These are phyloP conservation scores for Emericellopsis cladophorae DNA, from an alignment of 2,329 filamentous ascomycete species.

Conservation along the genomic window DNA sequence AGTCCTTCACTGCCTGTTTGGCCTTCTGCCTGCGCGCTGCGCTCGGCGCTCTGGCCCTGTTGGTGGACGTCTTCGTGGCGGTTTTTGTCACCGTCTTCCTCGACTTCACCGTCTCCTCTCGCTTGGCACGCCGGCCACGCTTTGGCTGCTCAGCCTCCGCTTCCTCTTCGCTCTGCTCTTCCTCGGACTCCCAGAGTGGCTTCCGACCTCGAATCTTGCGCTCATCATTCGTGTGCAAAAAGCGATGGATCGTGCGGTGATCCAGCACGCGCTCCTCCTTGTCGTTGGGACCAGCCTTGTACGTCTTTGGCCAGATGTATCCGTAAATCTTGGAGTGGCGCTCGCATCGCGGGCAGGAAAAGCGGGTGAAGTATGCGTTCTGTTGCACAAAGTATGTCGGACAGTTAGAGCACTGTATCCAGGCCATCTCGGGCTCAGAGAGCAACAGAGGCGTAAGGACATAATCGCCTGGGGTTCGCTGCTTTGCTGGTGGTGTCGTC, in stretches of 20 bases:
- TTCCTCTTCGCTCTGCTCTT: slow-evolving; percentile 9
- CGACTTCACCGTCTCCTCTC: background rate
- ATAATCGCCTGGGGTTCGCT: slow-evolving; percentile 64
- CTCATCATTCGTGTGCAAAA: slow-evolving; percentile 62
- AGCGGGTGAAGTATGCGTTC: slow-evolving; percentile 75
- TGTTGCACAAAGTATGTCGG: slow-evolving; percentile 72
- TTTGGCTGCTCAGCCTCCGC: slow-evolving; percentile 13
- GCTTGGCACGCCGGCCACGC: slow-evolving; percentile 6
- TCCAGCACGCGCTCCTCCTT: slow-evolving; percentile 63
- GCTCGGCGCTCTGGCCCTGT: too few species aligned
- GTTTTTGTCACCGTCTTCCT: background rate
- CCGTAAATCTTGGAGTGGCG: slow-evolving; percentile 93
- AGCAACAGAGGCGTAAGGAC: slow-evolving; percentile 67
- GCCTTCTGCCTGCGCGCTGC: slow-evolving; percentile 1
- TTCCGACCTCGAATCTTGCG: slow-evolving; percentile 33
- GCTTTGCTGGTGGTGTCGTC: slow-evolving; percentile 15
- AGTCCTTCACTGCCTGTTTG: background rate
- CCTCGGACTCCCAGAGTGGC: slow-evolving; percentile 2
- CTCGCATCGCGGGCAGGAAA: slow-evolving; percentile 84
- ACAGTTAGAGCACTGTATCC: slow-evolving; percentile 85
- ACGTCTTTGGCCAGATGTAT: slow-evolving; percentile 91
- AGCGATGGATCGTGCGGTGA: slow-evolving; percentile 78
- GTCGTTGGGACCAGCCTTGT: slow-evolving; percentile 63
- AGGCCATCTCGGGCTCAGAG: slow-evolving; percentile 61
- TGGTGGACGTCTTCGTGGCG: too few species aligned